These are phyloP conservation scores for Umbelopsis sp. DNA, from an alignment of 192 early-diverging fungal genomes.

Conservation along the genomic window DNA sequence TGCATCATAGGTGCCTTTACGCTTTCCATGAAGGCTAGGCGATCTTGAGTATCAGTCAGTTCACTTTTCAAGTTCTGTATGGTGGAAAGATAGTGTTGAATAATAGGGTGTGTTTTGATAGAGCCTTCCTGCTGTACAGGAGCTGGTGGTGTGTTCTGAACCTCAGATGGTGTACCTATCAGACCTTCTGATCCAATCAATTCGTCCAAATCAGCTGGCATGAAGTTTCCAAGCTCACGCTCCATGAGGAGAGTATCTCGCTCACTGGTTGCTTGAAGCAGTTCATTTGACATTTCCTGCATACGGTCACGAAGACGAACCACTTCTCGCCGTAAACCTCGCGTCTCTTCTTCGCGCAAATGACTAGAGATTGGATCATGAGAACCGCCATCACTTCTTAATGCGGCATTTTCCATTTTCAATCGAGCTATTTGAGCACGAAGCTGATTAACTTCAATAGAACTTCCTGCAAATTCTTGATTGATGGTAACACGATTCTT, in stretches of 20 bases:
- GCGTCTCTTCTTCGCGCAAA: constrained; percentile 48
- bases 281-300: constrained; percentile 40
- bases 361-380: constrained; percentile 21
- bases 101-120: constrained; percentile 35
- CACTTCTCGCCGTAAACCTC: constrained; percentile 43
- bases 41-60: constrained; percentile 40
- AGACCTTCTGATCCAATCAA: constrained; percentile 24
- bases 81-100: constrained; percentile 39
- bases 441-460: constrained; percentile 56
- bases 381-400: constrained; percentile 40
- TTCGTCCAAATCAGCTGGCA: constrained; percentile 37
- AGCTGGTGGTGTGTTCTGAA: not conserved
- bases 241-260: constrained; percentile 57
- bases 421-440: constrained; percentile 54
- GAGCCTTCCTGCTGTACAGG: not conserved
- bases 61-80: constrained; percentile 41
- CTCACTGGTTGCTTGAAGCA: constrained; percentile 49
- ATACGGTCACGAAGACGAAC: constrained; percentile 51
- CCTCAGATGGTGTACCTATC: constrained; percentile 18
- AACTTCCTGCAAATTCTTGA: constrained; percentile 51
- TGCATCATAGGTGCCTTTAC: constrained; percentile 21
- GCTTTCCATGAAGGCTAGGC: constrained; percentile 29
- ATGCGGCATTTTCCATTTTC: constrained; percentile 51
- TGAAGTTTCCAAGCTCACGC: constrained; percentile 37
- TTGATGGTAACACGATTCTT: constrained; percentile 55